phyloP scores from a whole-genome alignment of 192 early-diverging fungal genomes.

The Haplosporangium gracile region DNA sequence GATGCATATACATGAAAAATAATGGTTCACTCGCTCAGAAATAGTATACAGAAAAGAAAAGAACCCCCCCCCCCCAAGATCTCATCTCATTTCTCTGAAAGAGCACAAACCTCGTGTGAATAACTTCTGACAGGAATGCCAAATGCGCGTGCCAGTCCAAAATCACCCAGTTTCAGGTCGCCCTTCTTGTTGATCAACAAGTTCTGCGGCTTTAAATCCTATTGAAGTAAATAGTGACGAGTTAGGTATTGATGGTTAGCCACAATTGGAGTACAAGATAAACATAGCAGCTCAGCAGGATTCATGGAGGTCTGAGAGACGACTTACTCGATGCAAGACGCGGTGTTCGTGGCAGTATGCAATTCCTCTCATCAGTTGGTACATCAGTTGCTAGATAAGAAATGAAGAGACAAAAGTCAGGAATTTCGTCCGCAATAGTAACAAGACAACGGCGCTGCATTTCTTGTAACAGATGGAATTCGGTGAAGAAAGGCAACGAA shows the following conservation, averaged over 20 bases:
- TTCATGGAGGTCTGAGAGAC: not conserved
- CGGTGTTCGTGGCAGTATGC: conserved; percentile 97
- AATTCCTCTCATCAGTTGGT: conserved; percentile 95
- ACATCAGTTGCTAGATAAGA: conserved; percentile 86
- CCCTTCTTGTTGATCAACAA: conserved; percentile 93
- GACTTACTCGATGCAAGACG: conserved; percentile 89
- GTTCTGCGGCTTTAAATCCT: conserved; percentile 92
- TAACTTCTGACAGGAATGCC: conserved; percentile 94
- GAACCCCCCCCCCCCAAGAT: no score
- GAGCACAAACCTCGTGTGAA: conserved; percentile 76
- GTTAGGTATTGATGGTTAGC: not conserved
- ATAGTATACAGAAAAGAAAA: not conserved
- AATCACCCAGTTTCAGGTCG: conserved; percentile 91
- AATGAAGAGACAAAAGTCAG: conserved; percentile 1
- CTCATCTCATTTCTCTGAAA: not conserved
- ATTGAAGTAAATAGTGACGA: not conserved
- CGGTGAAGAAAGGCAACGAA: conserved; percentile 35
- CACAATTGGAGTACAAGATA: not conserved
- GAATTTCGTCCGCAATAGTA: not conserved
- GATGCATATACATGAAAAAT: not conserved
- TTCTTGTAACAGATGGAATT: not conserved
- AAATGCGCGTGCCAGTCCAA: conserved; percentile 98
- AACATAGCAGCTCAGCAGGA: not conserved
- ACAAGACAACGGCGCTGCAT: not conserved
- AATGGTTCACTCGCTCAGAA: no score